These are phyloP conservation scores for Coniochaeta sp. DNA, from an alignment of 2,329 filamentous ascomycete species.

Conservation along the genomic window DNA sequence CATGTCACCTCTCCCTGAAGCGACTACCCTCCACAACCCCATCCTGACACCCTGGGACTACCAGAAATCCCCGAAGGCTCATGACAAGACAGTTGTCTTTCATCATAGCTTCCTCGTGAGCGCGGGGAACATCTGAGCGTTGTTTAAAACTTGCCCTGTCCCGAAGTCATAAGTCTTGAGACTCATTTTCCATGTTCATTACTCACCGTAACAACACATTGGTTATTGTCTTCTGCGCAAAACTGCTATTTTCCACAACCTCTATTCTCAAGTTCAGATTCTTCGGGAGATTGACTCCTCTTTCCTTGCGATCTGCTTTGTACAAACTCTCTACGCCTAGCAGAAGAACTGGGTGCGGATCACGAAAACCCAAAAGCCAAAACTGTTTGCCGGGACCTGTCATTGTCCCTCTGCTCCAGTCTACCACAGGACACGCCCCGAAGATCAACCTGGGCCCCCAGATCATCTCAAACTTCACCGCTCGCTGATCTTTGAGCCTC, in stretches of 20 bases:
- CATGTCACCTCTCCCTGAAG: not conserved
- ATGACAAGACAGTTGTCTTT: no score
- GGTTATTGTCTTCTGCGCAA: not conserved
- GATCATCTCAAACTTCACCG: constrained; percentile 13
- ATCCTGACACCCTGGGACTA: no score
- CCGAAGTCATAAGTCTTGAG: constrained; percentile 3
- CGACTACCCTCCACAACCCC: not conserved
- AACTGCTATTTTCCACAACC: not conserved
- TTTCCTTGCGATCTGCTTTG: not conserved
- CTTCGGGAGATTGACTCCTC: not conserved
- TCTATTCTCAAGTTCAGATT: not conserved
- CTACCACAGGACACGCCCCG: no score
- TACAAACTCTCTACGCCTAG: not conserved
- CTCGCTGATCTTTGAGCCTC: constrained; percentile 13
- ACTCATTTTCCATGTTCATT: not conserved
- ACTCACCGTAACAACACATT: not conserved
- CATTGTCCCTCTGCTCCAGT: not conserved
- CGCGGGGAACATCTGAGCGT: constrained; percentile 3
- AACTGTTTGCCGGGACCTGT: not conserved
- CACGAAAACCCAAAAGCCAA: not conserved
- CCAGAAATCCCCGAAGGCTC: no score
- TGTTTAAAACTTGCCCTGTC: constrained; percentile 13
- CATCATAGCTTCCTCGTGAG: constrained; percentile 5
- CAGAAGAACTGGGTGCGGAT: not conserved
- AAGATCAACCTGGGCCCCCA: constrained; percentile 4